Conservation (phyloP, 306 rosid genomes). For the Cucumis hystrix region DNA sequence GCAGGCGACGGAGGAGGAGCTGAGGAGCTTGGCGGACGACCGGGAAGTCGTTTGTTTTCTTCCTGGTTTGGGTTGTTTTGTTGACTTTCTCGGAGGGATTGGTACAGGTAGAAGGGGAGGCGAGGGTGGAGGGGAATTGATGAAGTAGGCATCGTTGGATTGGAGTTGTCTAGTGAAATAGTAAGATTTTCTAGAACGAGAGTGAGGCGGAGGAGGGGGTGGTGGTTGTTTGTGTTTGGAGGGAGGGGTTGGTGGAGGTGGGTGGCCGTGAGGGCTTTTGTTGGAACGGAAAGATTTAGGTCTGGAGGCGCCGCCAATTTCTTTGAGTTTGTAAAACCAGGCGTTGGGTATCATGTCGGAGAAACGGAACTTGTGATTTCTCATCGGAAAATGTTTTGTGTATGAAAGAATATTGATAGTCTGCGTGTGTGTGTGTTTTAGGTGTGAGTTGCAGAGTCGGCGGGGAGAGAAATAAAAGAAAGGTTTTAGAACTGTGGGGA, state of each 20-base stretch:
- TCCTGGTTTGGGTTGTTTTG: constrained; percentile 33
- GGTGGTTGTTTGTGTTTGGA: background rate
- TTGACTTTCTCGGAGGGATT: constrained; percentile 42
- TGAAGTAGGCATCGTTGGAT: constrained; percentile 13
- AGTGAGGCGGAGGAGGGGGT: constrained; percentile 12
- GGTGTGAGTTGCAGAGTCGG: background rate
- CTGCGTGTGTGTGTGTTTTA: background rate
- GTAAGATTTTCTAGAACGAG: constrained; percentile 64
- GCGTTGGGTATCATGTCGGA: constrained; percentile 85
- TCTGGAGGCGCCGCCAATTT: constrained; percentile 35
- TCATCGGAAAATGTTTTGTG: constrained; percentile 23
- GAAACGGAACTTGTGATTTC: constrained; percentile 59
- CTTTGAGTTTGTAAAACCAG: constrained; percentile 81
- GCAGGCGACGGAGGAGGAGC: constrained; percentile 31
- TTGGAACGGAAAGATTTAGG: constrained; percentile 5
- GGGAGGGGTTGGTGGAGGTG: constrained; percentile 6
- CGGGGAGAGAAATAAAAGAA: background rate
- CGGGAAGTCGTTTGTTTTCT: constrained; percentile 14
- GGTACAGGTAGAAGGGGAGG: constrained; percentile 3
- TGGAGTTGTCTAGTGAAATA: constrained; percentile 56
- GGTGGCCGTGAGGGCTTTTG: constrained; percentile 23
- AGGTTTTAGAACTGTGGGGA: background rate
- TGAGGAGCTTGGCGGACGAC: constrained; percentile 17
- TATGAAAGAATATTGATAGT: background rate
- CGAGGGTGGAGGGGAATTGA: constrained; percentile 26